A percentile compares a stretch with the other conserved stretches of the same genome.
Conservation (phyloP, 345 rosid species). For the Pugionium cornutum region DNA sequence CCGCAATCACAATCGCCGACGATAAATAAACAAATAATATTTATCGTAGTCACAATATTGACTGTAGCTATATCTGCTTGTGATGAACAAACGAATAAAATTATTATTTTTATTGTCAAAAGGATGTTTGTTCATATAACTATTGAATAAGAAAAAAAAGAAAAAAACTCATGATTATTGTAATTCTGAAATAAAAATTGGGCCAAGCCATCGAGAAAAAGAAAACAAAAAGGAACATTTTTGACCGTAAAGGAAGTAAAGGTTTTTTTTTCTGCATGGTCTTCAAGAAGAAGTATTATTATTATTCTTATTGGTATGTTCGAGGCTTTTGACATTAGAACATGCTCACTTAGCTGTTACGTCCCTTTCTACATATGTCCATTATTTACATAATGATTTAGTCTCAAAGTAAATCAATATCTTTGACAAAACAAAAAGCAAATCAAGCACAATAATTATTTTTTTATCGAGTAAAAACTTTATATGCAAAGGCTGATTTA, state of each 20-base stretch:
- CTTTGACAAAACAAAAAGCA: slow-evolving; percentile 9
- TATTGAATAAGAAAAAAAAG: too few species aligned
- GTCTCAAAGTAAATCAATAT: slow-evolving; percentile 19
- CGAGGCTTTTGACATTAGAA: slow-evolving; percentile 53
- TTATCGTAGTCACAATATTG: too few species aligned
- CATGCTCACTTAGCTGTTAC: slow-evolving; percentile 22
- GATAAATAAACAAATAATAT: too few species aligned
- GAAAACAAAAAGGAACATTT: slow-evolving; percentile 35
- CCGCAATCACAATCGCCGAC: too few species aligned
- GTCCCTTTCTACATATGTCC: background rate
- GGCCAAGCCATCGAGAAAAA: too few species aligned
- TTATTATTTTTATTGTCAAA: too few species aligned
- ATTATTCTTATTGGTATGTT: slow-evolving; percentile 44
- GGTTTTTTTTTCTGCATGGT: slow-evolving; percentile 59
- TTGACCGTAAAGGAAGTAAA: slow-evolving; percentile 39
- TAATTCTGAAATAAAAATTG: too few species aligned
- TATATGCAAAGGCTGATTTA: background rate
- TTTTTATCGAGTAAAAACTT: slow-evolving; percentile 6
- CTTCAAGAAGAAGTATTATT: slow-evolving; percentile 54
- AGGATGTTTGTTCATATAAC: too few species aligned
- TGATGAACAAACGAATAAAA: too few species aligned
- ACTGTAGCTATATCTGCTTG: too few species aligned
- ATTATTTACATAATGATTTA: slow-evolving; percentile 6
- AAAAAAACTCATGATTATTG: too few species aligned
- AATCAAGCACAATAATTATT: background rate